Evolutionary conservation across 306 rosid genomes (phyloP), one percentile per base, ranked within the genome.

Genomic region (Quercus rubra): DNA sequence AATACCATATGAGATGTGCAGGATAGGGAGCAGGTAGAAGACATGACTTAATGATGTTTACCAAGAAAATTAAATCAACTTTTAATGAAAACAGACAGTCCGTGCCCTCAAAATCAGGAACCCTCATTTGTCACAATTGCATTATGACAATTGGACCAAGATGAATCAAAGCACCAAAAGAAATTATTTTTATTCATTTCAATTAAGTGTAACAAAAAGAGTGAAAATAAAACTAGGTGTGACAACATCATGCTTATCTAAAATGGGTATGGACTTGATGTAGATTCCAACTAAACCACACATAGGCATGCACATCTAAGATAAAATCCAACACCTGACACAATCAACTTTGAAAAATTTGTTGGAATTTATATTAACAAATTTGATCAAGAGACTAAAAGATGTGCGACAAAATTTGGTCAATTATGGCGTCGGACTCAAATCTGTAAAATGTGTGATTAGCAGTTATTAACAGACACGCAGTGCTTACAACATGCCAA

Each of bases 401-500:
- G 54, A 49, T 12, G 0, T 12, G 54, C 54, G 1, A 49, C 17
- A 49, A 49, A 49, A 12, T 49, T 12, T 49, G 1, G 5, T 49
- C 54, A 49, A 12, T 12, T 49, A 49, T 2, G 3, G 0, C 1
- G 0, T 41, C 12, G 0, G 46, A 41, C 3, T 41, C 46, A 8
- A 41, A 41, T 41, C 46, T 41, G 12, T 41, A 41, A 41, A 8
- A 41, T 41, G 12, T 41, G 46, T 8, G 46, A 41, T 41, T 41
- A 41, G 46, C 46, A 41, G 46, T 0, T 41, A 41, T 41, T 41
- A 3, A 41, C 46, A 41, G 46, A 0, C 46, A 8, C 3, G 0
- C 46, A 41, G 46, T 41, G 46, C 8, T 41, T 41, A 41, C n/a
- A 19, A 17, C 19, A 66, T 66, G 43, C 5, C 71, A 66, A 18